Conservation (phyloP, 257 asterid genomes). For the Przewalskia tangutica region DNA sequence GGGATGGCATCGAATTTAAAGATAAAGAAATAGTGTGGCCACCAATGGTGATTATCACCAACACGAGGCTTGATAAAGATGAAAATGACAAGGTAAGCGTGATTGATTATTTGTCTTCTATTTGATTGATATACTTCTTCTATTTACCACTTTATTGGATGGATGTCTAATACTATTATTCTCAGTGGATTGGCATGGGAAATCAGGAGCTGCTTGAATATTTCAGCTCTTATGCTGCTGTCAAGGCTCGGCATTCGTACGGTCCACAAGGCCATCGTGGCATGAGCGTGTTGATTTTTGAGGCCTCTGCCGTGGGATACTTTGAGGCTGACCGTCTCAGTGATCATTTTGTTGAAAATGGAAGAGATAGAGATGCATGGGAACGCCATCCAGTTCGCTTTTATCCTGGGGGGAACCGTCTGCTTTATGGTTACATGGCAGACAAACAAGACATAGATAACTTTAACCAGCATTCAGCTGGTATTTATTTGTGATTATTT, state of each 20-base stretch:
- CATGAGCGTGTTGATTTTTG: constrained; percentile 34
- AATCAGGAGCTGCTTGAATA: constrained; percentile 35
- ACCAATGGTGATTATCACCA: constrained; percentile 34
- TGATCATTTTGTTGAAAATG: constrained; percentile 17
- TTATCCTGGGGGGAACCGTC: constrained; percentile 25
- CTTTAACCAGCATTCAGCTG: constrained; percentile 28
- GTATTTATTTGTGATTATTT: constrained; percentile 6
- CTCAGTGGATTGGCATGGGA: constrained; percentile 42
- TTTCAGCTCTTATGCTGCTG: constrained; percentile 19
- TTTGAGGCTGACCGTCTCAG: constrained; percentile 29
- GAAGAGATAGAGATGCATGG: constrained; percentile 30
- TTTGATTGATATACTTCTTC: background rate
- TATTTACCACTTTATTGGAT: background rate
- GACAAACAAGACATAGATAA: constrained; percentile 22
- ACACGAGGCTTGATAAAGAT: constrained; percentile 25
- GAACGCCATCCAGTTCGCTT: constrained; percentile 5
- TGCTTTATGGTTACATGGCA: constrained; percentile 31
- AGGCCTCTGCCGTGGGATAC: constrained; percentile 34
- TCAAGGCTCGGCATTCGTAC: constrained; percentile 30
- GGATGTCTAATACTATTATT: background rate
- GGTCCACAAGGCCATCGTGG: constrained; percentile 50
- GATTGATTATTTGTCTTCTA: background rate
- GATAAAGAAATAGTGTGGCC: constrained; percentile 41
- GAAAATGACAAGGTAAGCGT: constrained; percentile 25
- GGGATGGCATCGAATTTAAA: constrained; percentile 16